Conservation (phyloP, 202 grass and related monocot genomes). For the Carex sylvatica region DNA sequence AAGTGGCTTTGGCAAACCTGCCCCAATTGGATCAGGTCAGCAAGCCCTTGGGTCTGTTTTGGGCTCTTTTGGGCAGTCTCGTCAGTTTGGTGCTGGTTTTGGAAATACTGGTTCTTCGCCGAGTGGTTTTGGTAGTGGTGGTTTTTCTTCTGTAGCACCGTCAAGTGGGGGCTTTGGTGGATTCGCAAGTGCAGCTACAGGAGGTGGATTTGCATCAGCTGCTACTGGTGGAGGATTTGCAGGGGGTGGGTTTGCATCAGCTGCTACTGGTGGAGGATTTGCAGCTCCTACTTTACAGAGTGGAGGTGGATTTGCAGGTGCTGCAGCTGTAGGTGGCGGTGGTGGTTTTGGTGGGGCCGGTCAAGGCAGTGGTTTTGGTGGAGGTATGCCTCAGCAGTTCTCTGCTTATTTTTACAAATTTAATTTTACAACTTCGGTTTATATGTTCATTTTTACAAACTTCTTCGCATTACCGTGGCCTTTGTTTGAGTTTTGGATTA, state of each 20-base stretch:
- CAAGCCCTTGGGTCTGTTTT: constrained; percentile 79
- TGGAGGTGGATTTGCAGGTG: constrained; percentile 46
- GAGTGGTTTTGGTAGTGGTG: constrained; percentile 39
- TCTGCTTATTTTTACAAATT: constrained; percentile 22
- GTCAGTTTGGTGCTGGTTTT: constrained; percentile 54
- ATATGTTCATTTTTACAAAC: constrained; percentile 14
- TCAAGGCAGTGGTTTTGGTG: constrained; percentile 46
- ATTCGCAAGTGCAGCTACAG: constrained; percentile 61
- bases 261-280: constrained; percentile 6
- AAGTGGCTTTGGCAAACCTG: constrained; percentile 55
- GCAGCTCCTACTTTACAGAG: constrained; percentile 41
- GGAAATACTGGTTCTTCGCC: constrained; percentile 19
- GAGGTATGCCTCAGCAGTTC: constrained; percentile 38
- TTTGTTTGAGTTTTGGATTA: background rate
- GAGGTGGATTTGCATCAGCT: constrained; percentile 57
- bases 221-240: constrained; percentile 25
- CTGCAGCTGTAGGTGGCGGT: constrained; percentile 21
- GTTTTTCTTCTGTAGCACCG: constrained; percentile 50
- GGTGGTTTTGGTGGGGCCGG: constrained; percentile 41
- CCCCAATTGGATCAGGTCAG: constrained; percentile 75
- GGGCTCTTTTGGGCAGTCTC: constrained; percentile 89
- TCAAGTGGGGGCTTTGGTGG: constrained; percentile 62
- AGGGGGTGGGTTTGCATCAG: constrained; percentile 24
- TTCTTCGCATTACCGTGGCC: no score
- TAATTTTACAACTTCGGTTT: background rate